Evolutionary conservation across 2,329 filamentous ascomycete species (phyloP).

Genomic region (Xylariales sp.): DNA sequence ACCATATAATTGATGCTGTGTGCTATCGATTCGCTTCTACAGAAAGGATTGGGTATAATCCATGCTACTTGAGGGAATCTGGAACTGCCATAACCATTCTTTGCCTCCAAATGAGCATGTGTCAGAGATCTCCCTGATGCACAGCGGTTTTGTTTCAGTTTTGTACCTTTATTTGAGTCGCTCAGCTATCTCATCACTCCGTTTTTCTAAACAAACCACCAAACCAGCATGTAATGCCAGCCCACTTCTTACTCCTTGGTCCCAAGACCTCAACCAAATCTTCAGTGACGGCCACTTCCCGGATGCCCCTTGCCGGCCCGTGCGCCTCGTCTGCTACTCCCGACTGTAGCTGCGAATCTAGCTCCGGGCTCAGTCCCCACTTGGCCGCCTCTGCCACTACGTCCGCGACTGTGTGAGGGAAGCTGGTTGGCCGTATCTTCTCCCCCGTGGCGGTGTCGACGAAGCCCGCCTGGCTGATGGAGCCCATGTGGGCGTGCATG

Average conservation of each 20-base stretch:
- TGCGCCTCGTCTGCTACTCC: too few relatives aligned
- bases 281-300: conserved; percentile 42
- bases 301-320: conserved; percentile 14
- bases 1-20: too few relatives aligned
- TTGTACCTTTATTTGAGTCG: too few relatives aligned
- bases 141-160: too few relatives aligned
- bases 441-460: conserved; percentile 44
- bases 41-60: too few relatives aligned
- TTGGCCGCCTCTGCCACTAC: conserved; percentile 43
- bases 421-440: conserved; percentile 58
- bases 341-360: too few relatives aligned
- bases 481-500: conserved; percentile 64
- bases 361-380: conserved; percentile 39
- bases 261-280: conserved; percentile 56
- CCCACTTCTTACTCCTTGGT: conserved; percentile 59
- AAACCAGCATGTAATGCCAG: conserved; percentile 52
- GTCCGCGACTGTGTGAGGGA: conserved; percentile 47
- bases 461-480: conserved; percentile 57
- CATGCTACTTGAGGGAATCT: too few relatives aligned
- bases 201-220: conserved; percentile 38
- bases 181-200: neutral
- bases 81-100: too few relatives aligned
- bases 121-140: too few relatives aligned
- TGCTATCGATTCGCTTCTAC: too few relatives aligned
- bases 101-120: too few relatives aligned